phyloP scores from a whole-genome alignment of 2,329 filamentous ascomycete species.

The Thielaviopsis euricoi region DNA sequence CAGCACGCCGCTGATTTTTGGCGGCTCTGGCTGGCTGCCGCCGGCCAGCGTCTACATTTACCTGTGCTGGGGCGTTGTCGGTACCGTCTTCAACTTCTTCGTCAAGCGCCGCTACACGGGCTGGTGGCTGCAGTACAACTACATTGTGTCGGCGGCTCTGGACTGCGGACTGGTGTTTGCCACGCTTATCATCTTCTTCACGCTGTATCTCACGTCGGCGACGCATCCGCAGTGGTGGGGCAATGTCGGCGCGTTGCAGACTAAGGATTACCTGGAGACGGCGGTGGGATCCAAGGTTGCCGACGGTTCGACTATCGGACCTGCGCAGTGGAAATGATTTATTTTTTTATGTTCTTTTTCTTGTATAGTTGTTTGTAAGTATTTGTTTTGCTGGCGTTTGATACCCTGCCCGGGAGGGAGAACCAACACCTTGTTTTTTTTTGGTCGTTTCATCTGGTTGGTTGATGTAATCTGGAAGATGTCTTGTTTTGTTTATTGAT shows the following conservation, averaged over 20 bases:
- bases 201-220: slow-evolving; percentile 42
- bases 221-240: slow-evolving; percentile 46
- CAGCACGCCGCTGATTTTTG: slow-evolving; percentile 52
- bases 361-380: not conserved
- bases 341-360: not conserved
- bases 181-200: slow-evolving; percentile 54
- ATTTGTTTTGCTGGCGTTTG: not conserved
- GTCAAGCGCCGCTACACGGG: slow-evolving; percentile 48
- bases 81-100: slow-evolving; percentile 51
- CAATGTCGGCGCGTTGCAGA: slow-evolving; percentile 31
- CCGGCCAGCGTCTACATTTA: slow-evolving; percentile 58
- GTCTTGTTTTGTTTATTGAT: not conserved
- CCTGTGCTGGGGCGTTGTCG: slow-evolving; percentile 52
- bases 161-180: slow-evolving; percentile 51
- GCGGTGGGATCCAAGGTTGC: slow-evolving; percentile 27
- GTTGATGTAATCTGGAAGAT: too few species aligned
- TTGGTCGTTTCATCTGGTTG: not conserved
- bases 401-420: not conserved
- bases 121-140: slow-evolving; percentile 70
- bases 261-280: slow-evolving; percentile 27
- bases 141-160: slow-evolving; percentile 54
- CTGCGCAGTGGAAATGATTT: slow-evolving; percentile 28
- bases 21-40: slow-evolving; percentile 44
- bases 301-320: slow-evolving; percentile 34
- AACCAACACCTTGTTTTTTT: not conserved